phyloP scores from a whole-genome alignment of 2,329 filamentous ascomycete genomes.

The Sporothrix pallida region DNA sequence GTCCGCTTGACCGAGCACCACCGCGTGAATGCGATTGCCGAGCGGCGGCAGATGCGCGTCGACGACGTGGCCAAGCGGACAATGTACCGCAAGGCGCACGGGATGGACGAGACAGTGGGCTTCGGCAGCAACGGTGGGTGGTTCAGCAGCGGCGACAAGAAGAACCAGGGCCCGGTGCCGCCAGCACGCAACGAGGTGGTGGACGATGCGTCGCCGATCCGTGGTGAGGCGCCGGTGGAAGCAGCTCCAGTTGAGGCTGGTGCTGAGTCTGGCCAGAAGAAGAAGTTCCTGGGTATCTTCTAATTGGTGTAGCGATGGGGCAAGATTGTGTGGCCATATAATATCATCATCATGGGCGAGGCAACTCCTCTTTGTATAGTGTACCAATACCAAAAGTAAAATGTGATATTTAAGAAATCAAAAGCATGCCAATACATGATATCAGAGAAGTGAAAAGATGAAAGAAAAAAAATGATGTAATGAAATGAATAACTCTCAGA shows the following conservation, averaged over 20 bases:
- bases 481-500: background rate
- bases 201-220: conserved; percentile 44
- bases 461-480: conserved; percentile 29
- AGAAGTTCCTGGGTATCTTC: conserved; percentile 88
- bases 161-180: conserved; percentile 37
- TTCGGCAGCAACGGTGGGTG: conserved; percentile 46
- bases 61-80: conserved; percentile 89
- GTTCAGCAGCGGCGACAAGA: conserved; percentile 37
- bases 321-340: background rate
- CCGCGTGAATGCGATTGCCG: conserved; percentile 68
- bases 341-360: background rate
- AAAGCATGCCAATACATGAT: conserved; percentile 7
- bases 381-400: conserved; percentile 4
- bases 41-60: conserved; percentile 73
- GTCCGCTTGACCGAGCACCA: conserved; percentile 78
- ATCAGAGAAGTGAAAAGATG: conserved; percentile 23
- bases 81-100: conserved; percentile 85
- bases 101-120: conserved; percentile 68
- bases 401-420: background rate
- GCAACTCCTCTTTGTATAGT: conserved; percentile 11
- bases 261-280: conserved; percentile 61
- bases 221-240: background rate
- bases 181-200: conserved; percentile 44
- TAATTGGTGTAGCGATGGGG: conserved; percentile 44
- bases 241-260: conserved; percentile 15